A percentile compares a stretch with the other conserved stretches of the same genome.
Conservation (phyloP, 2,329 filamentous ascomycete genomes). For the Ceratocystiopsis sp. region DNA sequence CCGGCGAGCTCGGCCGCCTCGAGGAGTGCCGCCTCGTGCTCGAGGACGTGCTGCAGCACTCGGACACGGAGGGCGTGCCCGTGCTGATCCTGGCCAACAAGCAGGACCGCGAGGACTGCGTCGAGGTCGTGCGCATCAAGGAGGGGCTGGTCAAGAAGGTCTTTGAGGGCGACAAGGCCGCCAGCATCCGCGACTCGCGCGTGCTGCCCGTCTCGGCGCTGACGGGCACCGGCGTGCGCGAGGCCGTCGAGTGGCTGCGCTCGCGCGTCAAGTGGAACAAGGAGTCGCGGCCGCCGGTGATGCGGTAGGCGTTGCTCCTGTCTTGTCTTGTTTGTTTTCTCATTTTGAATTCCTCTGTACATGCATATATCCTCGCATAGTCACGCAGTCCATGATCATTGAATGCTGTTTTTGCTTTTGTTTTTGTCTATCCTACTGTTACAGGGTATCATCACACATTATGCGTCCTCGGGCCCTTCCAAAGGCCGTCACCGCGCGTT, state of each 20-base stretch:
- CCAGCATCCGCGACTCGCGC: conserved; percentile 71
- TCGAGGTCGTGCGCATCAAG: conserved; percentile 94
- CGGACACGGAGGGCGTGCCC: conserved; percentile 80
- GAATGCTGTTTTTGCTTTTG: neutral
- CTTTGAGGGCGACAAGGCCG: conserved; percentile 83
- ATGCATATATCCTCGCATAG: neutral
- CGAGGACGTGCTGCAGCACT: conserved; percentile 74
- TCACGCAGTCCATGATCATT: neutral
- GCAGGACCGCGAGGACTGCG: conserved; percentile 91
- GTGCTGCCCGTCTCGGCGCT: conserved; percentile 87
- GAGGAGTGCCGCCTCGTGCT: conserved; percentile 82
- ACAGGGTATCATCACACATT: conserved; percentile 10
- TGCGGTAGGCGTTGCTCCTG: conserved; percentile 43
- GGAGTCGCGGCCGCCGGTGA: conserved; percentile 76
- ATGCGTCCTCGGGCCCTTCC: neutral
- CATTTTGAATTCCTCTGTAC: neutral
- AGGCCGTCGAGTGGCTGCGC: conserved; percentile 94
- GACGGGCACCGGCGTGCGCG: conserved; percentile 69
- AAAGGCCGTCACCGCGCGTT: conserved; percentile 50
- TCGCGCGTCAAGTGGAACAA: conserved; percentile 93
- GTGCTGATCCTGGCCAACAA: conserved; percentile 91
- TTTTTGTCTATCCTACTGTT: conserved; percentile 1
- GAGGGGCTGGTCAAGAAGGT: conserved; percentile 91
- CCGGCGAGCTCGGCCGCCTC: conserved; percentile 37
- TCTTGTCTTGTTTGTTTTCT: neutral